Conservation (phyloP, 305 asterid genomes). For the Fraxinus greggii region DNA sequence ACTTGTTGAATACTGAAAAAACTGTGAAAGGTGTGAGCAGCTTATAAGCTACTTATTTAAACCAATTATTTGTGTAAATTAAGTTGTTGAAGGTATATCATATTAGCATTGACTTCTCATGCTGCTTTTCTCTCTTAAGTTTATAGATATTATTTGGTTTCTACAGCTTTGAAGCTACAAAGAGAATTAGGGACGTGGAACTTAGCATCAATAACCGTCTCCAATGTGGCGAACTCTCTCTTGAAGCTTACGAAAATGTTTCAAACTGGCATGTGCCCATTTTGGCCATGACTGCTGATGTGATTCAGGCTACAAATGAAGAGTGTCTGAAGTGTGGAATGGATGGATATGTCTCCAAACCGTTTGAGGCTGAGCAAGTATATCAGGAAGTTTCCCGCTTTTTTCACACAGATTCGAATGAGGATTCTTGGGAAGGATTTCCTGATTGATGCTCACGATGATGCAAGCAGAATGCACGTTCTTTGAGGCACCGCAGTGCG, state of each 20-base stretch:
- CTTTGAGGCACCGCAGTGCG: constrained; percentile 29
- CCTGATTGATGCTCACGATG: constrained; percentile 18
- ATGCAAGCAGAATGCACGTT: constrained; percentile 15
- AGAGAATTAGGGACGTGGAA: constrained; percentile 64
- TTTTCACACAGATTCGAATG: constrained; percentile 39
- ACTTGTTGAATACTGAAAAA: not conserved
- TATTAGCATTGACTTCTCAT: not conserved
- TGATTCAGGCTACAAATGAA: constrained; percentile 86
- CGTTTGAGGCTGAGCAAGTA: constrained; percentile 93
- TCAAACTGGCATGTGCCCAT: constrained; percentile 89
- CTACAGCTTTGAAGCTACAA: constrained; percentile 84
- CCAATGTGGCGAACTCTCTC: constrained; percentile 43
- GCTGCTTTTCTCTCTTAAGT: not conserved
- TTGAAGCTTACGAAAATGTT: constrained; percentile 39
- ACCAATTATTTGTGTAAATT: not conserved
- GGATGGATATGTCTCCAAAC: constrained; percentile 96
- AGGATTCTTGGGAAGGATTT: constrained; percentile 27
- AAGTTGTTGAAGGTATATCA: not conserved
- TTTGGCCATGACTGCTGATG: constrained; percentile 98
- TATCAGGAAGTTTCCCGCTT: constrained; percentile 81
- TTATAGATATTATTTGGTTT: not conserved
- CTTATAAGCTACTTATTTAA: not conserved
- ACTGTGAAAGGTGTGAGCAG: not conserved
- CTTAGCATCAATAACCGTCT: constrained; percentile 40
- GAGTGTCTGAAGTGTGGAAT: constrained; percentile 59